Conservation (phyloP, 768 basidiomycete genomes). For the Neoboletus brunneissimus region DNA sequence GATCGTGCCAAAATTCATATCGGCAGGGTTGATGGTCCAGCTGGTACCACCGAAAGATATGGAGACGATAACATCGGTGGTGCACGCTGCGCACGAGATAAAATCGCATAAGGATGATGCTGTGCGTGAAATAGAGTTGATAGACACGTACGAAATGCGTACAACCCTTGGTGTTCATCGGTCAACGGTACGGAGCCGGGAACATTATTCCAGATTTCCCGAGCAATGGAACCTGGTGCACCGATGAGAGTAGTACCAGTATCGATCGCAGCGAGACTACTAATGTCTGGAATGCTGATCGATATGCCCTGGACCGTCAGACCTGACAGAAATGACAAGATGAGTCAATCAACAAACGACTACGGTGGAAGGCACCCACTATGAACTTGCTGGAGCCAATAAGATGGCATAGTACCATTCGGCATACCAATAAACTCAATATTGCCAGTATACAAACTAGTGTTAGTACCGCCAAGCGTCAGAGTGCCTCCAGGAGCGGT, state of each 20-base stretch:
- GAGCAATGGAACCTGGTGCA: slow-evolving; percentile 62
- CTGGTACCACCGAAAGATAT: slow-evolving; percentile 72
- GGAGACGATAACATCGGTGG: slow-evolving; percentile 48
- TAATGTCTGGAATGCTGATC: slow-evolving; percentile 42
- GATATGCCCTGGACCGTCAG: slow-evolving; percentile 56
- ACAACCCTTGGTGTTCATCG: slow-evolving; percentile 60
- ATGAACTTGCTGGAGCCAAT: slow-evolving; percentile 54
- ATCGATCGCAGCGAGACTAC: slow-evolving; percentile 69
- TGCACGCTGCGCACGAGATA: slow-evolving; percentile 51
- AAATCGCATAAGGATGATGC: not conserved
- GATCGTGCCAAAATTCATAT: slow-evolving; percentile 74
- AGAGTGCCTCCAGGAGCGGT: slow-evolving; percentile 61
- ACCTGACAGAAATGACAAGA: slow-evolving; percentile 32
- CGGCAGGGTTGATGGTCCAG: slow-evolving; percentile 70
- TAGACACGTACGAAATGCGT: slow-evolving; percentile 60
- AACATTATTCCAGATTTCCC: slow-evolving; percentile 61
- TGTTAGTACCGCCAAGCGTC: slow-evolving; percentile 63
- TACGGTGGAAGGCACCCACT: slow-evolving; percentile 36
- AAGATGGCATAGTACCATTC: slow-evolving; percentile 36
- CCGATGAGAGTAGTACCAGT: slow-evolving; percentile 92
- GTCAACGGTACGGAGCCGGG: slow-evolving; percentile 48
- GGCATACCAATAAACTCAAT: slow-evolving; percentile 60
- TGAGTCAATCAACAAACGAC: not conserved
- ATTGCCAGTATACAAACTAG: slow-evolving; percentile 57
- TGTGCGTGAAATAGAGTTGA: not conserved